Percentiles rank a stretch among this genome's conserved stretches.
Conservation (phyloP, 106 monocot species). For the Gastrodia elata region DNA sequence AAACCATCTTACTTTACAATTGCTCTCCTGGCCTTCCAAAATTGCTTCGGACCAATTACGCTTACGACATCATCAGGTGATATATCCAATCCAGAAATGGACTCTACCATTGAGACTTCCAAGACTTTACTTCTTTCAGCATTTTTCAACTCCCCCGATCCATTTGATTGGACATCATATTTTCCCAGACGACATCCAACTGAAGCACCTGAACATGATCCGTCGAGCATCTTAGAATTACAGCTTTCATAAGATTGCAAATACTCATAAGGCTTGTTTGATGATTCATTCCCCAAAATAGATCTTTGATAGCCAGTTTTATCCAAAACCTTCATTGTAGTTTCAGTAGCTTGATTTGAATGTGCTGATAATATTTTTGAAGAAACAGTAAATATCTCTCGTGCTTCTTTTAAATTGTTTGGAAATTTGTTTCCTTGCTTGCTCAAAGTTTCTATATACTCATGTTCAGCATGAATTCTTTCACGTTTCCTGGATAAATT, state of each 20-base stretch:
- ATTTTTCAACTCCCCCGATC: slow-evolving; percentile 13
- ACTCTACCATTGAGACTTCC: slow-evolving; percentile 54
- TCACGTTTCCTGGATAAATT: slow-evolving; percentile 13
- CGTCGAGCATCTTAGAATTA: slow-evolving; percentile 1
- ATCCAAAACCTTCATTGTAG: not conserved
- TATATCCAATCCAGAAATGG: slow-evolving; percentile 30
- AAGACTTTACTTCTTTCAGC: slow-evolving; percentile 30
- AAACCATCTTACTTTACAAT: slow-evolving; percentile 68
- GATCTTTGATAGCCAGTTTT: not conserved
- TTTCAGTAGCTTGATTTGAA: slow-evolving; percentile 10
- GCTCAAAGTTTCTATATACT: slow-evolving; percentile 5
- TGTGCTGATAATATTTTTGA: slow-evolving; percentile 7
- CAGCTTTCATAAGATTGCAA: not conserved
- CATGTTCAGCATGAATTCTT: slow-evolving; percentile 16
- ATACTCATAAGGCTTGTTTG: slow-evolving; percentile 7
- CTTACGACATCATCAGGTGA: slow-evolving; percentile 86
- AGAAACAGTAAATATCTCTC: slow-evolving; percentile 19
- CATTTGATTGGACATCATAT: slow-evolving; percentile 11
- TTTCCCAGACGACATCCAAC: slow-evolving; percentile 6
- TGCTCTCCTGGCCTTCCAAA: slow-evolving; percentile 90
- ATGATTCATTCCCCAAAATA: not conserved
- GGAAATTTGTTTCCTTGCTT: slow-evolving; percentile 5
- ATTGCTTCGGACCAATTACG: slow-evolving; percentile 81
- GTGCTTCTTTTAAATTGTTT: slow-evolving; percentile 4
- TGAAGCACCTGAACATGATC: slow-evolving; percentile 13